A percentile compares a stretch with the other conserved stretches of the same genome.
Evolutionary conservation across 2,329 filamentous ascomycete species (phyloP).

Genomic region (Aspergillus japonicus): DNA sequence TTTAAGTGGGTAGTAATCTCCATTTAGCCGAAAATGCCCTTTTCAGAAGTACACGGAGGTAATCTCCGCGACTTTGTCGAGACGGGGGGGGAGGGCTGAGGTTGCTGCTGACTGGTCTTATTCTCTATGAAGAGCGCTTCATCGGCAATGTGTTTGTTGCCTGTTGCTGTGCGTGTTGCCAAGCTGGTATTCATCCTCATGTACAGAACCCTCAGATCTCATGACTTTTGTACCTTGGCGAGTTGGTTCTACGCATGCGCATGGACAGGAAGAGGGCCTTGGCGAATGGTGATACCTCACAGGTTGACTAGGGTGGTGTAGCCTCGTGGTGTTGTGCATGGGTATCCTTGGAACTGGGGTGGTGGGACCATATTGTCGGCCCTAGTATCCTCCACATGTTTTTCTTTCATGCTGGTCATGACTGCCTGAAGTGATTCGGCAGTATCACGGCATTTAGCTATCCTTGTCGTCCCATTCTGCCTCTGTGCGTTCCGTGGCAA

Average conservation of each 20-base stretch:
- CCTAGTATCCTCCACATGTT: neutral
- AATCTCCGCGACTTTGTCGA: slow-evolving; percentile 1
- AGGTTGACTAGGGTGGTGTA: neutral
- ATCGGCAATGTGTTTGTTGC: neutral
- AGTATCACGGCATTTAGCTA: too few relatives aligned
- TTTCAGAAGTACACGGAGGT: neutral
- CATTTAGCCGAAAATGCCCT: slow-evolving; percentile 9
- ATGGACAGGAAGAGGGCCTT: neutral
- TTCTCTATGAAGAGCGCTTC: neutral
- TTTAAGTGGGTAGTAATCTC: neutral
- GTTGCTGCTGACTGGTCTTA: neutral
- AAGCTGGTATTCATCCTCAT: neutral
- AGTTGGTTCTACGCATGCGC: neutral
- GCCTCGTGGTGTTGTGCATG: neutral
- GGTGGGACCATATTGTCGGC: neutral
- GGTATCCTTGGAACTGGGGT: neutral
- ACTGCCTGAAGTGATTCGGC: too few relatives aligned
- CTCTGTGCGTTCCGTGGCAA: too few relatives aligned
- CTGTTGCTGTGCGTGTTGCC: neutral
- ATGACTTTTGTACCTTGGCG: neutral
- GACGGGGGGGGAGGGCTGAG: neutral
- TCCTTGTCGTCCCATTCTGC: too few relatives aligned
- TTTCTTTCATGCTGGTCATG: too few relatives aligned
- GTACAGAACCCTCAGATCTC: neutral
- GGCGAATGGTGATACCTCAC: neutral